A percentile compares a stretch with the other conserved stretches of the same genome.
Evolutionary conservation across 1,139 yeast genomes (phyloP).

Genomic region (Yamadazyma buinensis): DNA sequence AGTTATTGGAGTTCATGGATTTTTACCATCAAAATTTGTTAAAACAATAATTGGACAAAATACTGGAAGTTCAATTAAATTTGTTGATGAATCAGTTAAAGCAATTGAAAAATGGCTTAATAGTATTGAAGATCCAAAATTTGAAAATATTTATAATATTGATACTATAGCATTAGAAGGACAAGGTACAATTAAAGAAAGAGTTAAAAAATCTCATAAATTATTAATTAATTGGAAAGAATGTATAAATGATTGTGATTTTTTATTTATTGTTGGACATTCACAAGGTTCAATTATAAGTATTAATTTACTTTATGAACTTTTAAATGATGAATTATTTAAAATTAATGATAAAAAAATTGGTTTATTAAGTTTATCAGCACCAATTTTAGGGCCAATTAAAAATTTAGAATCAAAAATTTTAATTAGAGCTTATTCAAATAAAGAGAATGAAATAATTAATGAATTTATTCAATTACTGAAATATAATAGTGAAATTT

Average conservation of each 20-base stretch:
- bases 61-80: conserved; percentile 40
- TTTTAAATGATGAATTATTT: conserved; percentile 8
- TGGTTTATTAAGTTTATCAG: conserved; percentile 46
- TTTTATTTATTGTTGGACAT: conserved; percentile 41
- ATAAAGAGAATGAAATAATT: conserved; percentile 45
- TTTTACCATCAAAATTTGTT: conserved; percentile 74
- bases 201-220: conserved; percentile 31
- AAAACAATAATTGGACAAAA: conserved; percentile 42
- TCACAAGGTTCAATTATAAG: conserved; percentile 46
- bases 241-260: conserved; percentile 35
- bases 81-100: conserved; percentile 32
- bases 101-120: conserved; percentile 40
- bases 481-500: conserved; percentile 30
- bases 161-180: conserved; percentile 52
- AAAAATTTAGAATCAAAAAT: conserved; percentile 42
- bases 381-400: conserved; percentile 43
- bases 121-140: conserved; percentile 20
- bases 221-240: conserved; percentile 44
- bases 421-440: conserved; percentile 43
- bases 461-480: conserved; percentile 47
- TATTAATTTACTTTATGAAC: conserved; percentile 35
- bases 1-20: conserved; percentile 75
- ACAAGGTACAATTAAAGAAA: conserved; percentile 42
- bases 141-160: conserved; percentile 23
- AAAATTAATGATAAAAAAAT: conserved; percentile 20